A percentile compares a stretch with the other conserved stretches of the same genome.
Conservation (phyloP, 805 yeast species). For the Ogataea allantospora region DNA sequence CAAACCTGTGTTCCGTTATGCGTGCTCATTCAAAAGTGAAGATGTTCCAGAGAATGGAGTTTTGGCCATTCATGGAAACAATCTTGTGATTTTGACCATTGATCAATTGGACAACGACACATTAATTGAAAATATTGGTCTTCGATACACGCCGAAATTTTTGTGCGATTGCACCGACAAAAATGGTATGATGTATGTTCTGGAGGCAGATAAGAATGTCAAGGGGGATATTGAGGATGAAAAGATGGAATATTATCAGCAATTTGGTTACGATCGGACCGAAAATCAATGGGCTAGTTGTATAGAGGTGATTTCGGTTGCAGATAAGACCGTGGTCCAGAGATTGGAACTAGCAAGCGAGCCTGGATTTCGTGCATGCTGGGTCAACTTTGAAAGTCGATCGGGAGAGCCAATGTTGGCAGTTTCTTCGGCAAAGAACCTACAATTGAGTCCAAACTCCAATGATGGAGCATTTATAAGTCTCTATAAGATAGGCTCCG, state of each 20-base stretch:
- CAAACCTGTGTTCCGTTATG: constrained; percentile 42
- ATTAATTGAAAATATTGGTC: constrained; percentile 38
- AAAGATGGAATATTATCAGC: constrained; percentile 40
- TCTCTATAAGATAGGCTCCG: constrained; percentile 36
- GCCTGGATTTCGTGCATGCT: constrained; percentile 41
- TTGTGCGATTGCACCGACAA: constrained; percentile 32
- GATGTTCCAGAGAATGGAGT: constrained; percentile 59
- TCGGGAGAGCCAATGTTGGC: constrained; percentile 37
- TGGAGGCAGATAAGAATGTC: constrained; percentile 45
- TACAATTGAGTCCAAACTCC: constrained; percentile 30
- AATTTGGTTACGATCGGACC: constrained; percentile 41
- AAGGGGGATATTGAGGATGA: constrained; percentile 30
- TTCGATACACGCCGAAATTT: constrained; percentile 52
- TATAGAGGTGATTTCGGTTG: constrained; percentile 46
- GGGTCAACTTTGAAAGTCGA: constrained; percentile 31
- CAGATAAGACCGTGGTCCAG: constrained; percentile 36
- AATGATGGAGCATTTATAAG: constrained; percentile 32
- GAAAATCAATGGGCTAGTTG: constrained; percentile 49
- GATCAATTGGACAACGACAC: constrained; percentile 39
- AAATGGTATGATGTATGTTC: constrained; percentile 37
- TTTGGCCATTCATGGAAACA: constrained; percentile 56
- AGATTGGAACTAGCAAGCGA: constrained; percentile 46
- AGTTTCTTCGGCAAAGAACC: constrained; percentile 42
- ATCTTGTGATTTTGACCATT: constrained; percentile 54
- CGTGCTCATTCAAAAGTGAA: constrained; percentile 57